phyloP scores from a whole-genome alignment of 257 asterid genomes.

The Anisodus acutangulus region DNA sequence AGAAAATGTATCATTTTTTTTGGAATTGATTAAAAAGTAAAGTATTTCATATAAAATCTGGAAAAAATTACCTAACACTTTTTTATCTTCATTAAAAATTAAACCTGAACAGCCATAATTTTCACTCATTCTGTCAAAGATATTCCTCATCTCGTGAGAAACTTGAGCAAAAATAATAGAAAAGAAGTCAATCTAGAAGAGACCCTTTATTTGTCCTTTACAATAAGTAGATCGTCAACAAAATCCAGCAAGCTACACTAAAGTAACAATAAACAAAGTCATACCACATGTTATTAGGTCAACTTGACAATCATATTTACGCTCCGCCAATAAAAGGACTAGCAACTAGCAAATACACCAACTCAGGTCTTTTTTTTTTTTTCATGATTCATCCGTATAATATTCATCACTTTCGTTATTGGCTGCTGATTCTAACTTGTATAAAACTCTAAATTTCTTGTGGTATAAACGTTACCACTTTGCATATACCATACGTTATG shows the following conservation, averaged over 20 bases:
- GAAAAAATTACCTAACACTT: no score
- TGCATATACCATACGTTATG: no score
- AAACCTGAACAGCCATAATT: background rate
- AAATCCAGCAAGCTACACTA: background rate
- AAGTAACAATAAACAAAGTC: background rate
- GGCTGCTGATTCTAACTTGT: slow-evolving; percentile 11
- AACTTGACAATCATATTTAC: background rate
- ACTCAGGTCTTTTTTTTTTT: background rate
- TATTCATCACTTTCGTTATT: background rate
- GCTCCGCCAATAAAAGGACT: background rate
- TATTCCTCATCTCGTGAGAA: background rate
- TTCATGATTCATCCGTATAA: background rate
- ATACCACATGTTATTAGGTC: background rate
- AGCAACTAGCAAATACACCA: background rate
- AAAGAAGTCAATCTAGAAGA: background rate
- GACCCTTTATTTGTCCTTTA: background rate
- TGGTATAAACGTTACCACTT: no score
- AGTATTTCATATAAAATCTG: no score
- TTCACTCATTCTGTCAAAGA: background rate
- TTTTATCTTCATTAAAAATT: no score
- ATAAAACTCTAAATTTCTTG: no score
- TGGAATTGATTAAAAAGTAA: no score
- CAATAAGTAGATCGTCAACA: background rate
- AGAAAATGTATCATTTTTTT: no score
- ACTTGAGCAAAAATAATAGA: background rate